Base-by-base conservation (phyloP, 2,329 filamentous ascomycete genomes). In the Cytospora mali region DNA sequence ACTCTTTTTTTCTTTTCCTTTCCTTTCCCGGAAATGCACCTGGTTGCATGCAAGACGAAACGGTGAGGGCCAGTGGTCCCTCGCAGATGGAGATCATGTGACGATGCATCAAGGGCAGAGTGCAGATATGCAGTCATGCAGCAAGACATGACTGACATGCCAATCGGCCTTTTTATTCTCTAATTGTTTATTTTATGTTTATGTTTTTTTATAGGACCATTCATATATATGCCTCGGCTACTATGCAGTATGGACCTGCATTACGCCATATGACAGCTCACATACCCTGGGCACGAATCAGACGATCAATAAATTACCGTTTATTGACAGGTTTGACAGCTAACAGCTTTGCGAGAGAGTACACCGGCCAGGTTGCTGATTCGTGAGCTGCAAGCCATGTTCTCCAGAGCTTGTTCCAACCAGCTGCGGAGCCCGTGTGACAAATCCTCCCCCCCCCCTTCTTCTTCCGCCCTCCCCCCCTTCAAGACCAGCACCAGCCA, bases 251-350 rank as follows among this genome's bases (percentile, higher is more conserved):
- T n/a, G 42, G 51, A 62, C 60, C 49, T 62, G 53, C 53, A 65
- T 57, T 35, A 33, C 53, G 50, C 55, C 28, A 65, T 62, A 58
- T 65, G 63, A 65, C 60, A 65, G 52, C 50, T 65, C 63, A 65
- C 23, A 61, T 54, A 21, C 35, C 33, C 50, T 35, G 33, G 55
- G 16, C 49, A 25, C 46, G 16, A 55, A 59, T 58, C 55, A 59
- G 60, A 58, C 51, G 51, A 64, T 62, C 62, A 49, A 48, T 39
- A 53, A 52, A 48, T 64, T 55, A 58, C 55, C 31, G 27, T 46
- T 46, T 29, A 62, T 23, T 64, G 62, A 64, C 62, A 64, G 62
- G 49, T 64, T 62, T 62, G 62, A 64, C 62, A 64, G 58, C 42
- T 64, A 46, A 46, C 42, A 46, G 42, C 42, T 46, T 46, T 23